These are phyloP conservation scores for Trichophyton mentagrophytes DNA, from an alignment of 2,329 filamentous ascomycete species.

Conservation along the genomic window DNA sequence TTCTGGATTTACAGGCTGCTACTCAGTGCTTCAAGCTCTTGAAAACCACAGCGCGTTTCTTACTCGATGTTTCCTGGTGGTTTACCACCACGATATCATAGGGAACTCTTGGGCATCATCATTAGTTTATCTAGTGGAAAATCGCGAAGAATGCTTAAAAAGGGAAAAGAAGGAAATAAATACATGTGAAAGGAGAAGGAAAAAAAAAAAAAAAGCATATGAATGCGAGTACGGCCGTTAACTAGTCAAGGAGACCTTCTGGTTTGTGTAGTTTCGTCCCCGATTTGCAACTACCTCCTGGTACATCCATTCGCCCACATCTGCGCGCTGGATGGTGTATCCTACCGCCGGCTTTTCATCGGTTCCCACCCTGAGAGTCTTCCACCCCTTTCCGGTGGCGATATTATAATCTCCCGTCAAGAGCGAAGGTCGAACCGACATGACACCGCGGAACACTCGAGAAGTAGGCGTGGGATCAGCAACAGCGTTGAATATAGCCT, in stretches of 20 bases:
- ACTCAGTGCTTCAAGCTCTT: not conserved
- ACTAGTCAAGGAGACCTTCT: conserved; percentile 17
- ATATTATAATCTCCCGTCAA: conserved; percentile 16
- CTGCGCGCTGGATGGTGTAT: conserved; percentile 19
- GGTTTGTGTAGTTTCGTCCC: conserved; percentile 14
- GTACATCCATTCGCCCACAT: conserved; percentile 22
- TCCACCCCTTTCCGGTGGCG: conserved; percentile 13
- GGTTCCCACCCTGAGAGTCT: conserved; percentile 17
- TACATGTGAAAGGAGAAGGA: not conserved
- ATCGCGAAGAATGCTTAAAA: not conserved
- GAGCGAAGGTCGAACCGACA: conserved; percentile 19
- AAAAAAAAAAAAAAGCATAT: not conserved
- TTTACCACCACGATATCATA: not conserved
- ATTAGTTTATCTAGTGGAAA: too few species aligned
- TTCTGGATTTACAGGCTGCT: not conserved
- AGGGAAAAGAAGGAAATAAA: not conserved
- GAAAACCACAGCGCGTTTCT: not conserved
- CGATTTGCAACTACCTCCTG: conserved; percentile 16
- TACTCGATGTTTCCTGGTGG: not conserved
- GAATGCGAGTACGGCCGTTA: not conserved
- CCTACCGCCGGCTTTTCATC: conserved; percentile 19
- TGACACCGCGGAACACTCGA: conserved; percentile 14
- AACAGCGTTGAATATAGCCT: conserved; percentile 12
- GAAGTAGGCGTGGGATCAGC: conserved; percentile 14
- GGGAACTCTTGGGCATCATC: not conserved